These are phyloP conservation scores for Lithospermum erythrorhizon DNA, from an alignment of 257 asterid species.

Conservation along the genomic window DNA sequence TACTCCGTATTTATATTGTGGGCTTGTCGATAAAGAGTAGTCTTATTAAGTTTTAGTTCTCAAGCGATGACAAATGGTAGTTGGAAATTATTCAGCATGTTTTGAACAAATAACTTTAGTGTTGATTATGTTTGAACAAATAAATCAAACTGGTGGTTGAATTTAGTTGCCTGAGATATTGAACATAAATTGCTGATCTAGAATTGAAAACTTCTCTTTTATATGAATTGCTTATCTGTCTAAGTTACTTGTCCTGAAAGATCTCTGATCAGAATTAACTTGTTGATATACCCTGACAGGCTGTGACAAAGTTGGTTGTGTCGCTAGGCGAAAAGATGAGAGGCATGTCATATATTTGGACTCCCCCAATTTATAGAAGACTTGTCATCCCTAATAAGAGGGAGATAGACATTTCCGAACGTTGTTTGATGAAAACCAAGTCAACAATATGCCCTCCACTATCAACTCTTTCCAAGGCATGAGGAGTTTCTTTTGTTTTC, in stretches of 20 bases:
- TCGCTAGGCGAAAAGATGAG: conserved; percentile 46
- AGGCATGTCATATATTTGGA: conserved; percentile 48
- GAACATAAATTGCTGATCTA: background rate
- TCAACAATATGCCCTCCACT: conserved; percentile 48
- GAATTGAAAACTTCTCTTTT: background rate
- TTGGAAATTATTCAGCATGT: background rate
- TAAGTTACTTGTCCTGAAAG: background rate
- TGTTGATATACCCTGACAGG: conserved; percentile 27
- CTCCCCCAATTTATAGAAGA: conserved; percentile 70
- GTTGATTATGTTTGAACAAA: too few species aligned
- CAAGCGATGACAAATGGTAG: background rate
- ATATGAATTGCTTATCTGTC: background rate
- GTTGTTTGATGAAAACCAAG: conserved; percentile 57
- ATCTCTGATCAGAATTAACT: background rate
- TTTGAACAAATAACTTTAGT: too few species aligned
- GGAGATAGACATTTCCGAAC: conserved; percentile 76
- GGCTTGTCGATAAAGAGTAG: background rate
- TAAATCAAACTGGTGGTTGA: background rate
- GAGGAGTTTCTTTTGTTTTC: background rate
- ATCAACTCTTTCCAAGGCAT: conserved; percentile 50
- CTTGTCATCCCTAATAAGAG: conserved; percentile 64
- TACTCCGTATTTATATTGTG: background rate
- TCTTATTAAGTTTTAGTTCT: background rate
- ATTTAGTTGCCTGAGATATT: background rate
- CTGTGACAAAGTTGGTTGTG: conserved; percentile 56